A percentile compares a stretch with the other conserved stretches of the same genome.
Evolutionary conservation across 129 eudicot species (phyloP).

Genomic region (Pulicaria dysenterica): DNA sequence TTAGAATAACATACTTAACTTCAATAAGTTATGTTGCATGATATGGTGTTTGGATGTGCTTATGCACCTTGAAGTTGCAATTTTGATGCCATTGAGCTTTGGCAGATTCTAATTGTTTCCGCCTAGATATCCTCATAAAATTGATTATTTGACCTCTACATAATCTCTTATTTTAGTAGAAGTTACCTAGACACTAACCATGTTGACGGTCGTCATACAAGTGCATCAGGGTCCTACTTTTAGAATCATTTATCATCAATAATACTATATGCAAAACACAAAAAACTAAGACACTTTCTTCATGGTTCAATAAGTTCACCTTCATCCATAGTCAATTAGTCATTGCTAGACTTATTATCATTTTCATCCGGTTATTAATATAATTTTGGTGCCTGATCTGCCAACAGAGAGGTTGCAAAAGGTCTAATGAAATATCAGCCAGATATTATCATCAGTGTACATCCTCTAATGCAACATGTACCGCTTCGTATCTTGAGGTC

Average conservation of each 20-base stretch:
- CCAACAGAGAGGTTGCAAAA: conserved; percentile 84
- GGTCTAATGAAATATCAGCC: conserved; percentile 96
- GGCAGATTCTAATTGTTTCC: neutral
- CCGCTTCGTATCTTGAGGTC: conserved; percentile 94
- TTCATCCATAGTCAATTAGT: neutral
- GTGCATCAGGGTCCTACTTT: too few species aligned
- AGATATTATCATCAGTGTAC: conserved; percentile 95
- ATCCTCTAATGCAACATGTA: conserved; percentile 98
- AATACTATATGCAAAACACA: too few species aligned
- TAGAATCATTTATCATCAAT: too few species aligned
- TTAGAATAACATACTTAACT: neutral
- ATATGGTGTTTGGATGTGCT: too few species aligned
- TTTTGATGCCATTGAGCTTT: neutral
- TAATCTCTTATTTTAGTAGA: too few species aligned
- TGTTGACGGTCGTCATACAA: too few species aligned
- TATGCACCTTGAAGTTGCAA: neutral
- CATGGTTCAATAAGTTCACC: too few species aligned
- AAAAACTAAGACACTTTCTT: too few species aligned
- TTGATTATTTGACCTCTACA: too few species aligned
- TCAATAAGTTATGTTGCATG: neutral
- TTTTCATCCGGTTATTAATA: neutral
- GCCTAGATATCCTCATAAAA: too few species aligned
- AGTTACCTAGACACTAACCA: too few species aligned
- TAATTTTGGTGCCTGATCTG: conserved; percentile 15
- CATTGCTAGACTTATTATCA: neutral